Base-by-base conservation (phyloP, 2,329 filamentous ascomycete genomes). In the Madurella fahalii region DNA sequence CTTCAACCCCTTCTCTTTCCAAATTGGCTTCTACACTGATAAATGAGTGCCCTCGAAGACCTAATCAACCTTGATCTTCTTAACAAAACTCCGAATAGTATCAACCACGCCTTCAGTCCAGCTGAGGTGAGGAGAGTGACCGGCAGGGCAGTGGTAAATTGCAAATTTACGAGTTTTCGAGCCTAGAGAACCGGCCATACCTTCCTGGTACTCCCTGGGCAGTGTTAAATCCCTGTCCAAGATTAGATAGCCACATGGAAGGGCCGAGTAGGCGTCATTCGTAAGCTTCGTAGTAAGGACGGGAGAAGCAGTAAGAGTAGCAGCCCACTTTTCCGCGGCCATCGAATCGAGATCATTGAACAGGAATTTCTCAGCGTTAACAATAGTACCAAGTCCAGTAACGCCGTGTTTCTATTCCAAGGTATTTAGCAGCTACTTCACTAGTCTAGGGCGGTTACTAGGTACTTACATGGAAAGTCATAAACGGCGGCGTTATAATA, bases 211-310 rank as follows among this genome's bases (percentile, higher is more conserved):
- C 17, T 52, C 42, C 11, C 18, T 31, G 9, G 49, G 49, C 13
- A 52, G 8, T 9, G 37, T 47, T n/a, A 40, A 4, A 37, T 52
- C 50, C 5, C 25, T n/a, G 9, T 52, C 43, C 39, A 47, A n/a
- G 37, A 47, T 43, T 30, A 52, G 12, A 18, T 52, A 52, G 9
- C 17, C 49, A n/a, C 49, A 52, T 2, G 49, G 49, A 18, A 52
- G 49, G n/a, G 34, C 32, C 49, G 49, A 45, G 17, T 52, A 52
- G 20, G 49, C 49, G 25, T 52, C 41, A 32, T 52, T 52, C 17
- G 32, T 52, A 34, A 45, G 41, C 15, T 46, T 46, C 9, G 49
- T 40, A 30, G 49, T 52, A 9, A 52, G n/a, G n/a, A 45, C 16
- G 20, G 49, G 49, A 25, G 49, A 52, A 39, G 49, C 49, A 4